A percentile compares a stretch with the other conserved stretches of the same genome.
These are phyloP conservation scores for Boletus semigastroideus DNA, from an alignment of 1,284 basidiomycete species.

Conservation along the genomic window DNA sequence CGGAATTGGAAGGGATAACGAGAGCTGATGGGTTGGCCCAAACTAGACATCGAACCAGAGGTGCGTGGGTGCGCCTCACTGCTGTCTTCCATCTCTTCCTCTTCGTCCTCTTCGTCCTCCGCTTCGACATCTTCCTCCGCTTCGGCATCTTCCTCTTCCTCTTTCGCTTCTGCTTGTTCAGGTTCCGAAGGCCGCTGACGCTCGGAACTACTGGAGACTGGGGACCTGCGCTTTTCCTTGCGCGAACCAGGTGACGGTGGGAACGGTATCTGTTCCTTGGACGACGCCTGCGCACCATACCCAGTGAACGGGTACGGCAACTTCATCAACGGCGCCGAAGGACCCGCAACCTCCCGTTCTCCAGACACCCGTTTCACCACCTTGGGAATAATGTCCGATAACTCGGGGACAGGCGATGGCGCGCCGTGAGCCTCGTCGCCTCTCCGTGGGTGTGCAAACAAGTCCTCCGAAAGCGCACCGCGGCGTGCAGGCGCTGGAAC, in stretches of 20 bases:
- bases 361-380: slow-evolving; percentile 40
- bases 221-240: slow-evolving; percentile 34
- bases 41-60: slow-evolving; percentile 75
- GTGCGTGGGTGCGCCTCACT: slow-evolving; percentile 54
- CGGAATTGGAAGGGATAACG: slow-evolving; percentile 72
- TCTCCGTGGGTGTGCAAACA: slow-evolving; percentile 55
- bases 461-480: slow-evolving; percentile 54
- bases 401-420: slow-evolving; percentile 33
- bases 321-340: slow-evolving; percentile 40
- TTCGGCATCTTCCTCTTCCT: slow-evolving; percentile 39
- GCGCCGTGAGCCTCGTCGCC: slow-evolving; percentile 20
- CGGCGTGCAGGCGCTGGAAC: slow-evolving; percentile 51
- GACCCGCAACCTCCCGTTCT: slow-evolving; percentile 35
- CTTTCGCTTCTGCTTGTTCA: slow-evolving; percentile 36
- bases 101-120: slow-evolving; percentile 41
- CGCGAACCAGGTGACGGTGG: slow-evolving; percentile 56
- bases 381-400: slow-evolving; percentile 45
- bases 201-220: slow-evolving; percentile 19
- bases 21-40: slow-evolving; percentile 70
- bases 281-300: slow-evolving; percentile 54
- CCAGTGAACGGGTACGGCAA: slow-evolving; percentile 65
- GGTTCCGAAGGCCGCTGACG: slow-evolving; percentile 16
- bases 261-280: slow-evolving; percentile 65
- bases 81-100: slow-evolving; percentile 38
- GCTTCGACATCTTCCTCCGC: slow-evolving; percentile 23